phyloP scores from a whole-genome alignment of 805 yeast species.

The Candida anglica region DNA sequence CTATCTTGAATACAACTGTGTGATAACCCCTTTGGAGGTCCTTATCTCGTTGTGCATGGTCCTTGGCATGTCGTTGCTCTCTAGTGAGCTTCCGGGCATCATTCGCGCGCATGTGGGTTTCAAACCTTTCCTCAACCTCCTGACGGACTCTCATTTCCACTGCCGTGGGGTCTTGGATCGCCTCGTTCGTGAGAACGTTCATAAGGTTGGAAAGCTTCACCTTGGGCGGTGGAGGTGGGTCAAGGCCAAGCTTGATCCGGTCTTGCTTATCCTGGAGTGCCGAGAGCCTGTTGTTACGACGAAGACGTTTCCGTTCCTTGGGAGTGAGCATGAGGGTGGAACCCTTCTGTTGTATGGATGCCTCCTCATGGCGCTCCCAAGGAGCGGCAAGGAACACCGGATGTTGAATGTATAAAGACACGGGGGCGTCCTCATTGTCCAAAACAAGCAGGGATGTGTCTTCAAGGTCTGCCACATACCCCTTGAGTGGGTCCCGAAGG shows the following conservation, averaged over 20 bases:
- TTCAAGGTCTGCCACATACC: constrained; percentile 21
- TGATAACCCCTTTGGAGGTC: constrained; percentile 51
- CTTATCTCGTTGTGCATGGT: constrained; percentile 36
- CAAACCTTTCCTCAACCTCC: constrained; percentile 62
- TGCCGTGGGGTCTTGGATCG: constrained; percentile 83
- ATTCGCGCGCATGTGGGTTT: constrained; percentile 59
- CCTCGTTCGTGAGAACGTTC: constrained; percentile 81
- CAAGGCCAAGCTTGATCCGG: constrained; percentile 72
- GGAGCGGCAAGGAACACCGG: constrained; percentile 66
- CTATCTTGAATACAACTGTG: constrained; percentile 57
- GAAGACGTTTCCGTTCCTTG: constrained; percentile 66
- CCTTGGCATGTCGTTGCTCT: constrained; percentile 54
- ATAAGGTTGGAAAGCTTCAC: constrained; percentile 79
- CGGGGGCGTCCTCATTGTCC: constrained; percentile 42
- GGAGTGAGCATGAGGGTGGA: constrained; percentile 55
- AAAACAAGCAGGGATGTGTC: constrained; percentile 23
- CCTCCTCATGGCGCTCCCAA: constrained; percentile 45
- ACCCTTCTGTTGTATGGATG: constrained; percentile 29
- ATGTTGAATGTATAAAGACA: constrained; percentile 75
- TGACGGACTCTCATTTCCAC: constrained; percentile 68
- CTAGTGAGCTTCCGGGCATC: constrained; percentile 55
- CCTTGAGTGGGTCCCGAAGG: too few relatives aligned
- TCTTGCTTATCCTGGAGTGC: constrained; percentile 71
- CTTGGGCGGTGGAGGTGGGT: constrained; percentile 87
- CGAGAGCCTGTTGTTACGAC: constrained; percentile 65